Base-by-base conservation (phyloP, 148 eudicot species). In the Fagopyrum tataricum region DNA sequence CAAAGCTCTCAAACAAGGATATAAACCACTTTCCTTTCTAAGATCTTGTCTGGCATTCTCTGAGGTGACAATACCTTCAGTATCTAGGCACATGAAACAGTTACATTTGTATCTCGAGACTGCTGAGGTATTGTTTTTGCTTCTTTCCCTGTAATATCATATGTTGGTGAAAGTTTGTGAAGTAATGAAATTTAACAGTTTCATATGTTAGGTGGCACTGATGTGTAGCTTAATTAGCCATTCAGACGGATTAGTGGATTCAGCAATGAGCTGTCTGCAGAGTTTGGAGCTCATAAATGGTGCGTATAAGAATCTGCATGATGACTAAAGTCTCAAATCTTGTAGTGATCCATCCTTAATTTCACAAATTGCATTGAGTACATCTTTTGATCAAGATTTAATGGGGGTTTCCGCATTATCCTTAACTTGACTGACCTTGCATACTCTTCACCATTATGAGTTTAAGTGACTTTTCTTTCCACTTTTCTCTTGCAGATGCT, bases 11-110 rank as follows among this genome's bases (percentile, higher is more conserved):
- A 81, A 76, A 78, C 81, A 75, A 73, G 84, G 83, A 70, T 78
- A 77, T 39, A 72, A 72, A 59, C 78, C 75, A 73, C 48, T 78
- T 26, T 80, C 78, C 72, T 87, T 85, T 79, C 77, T 85, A 66
- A 88, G 82, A 77, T 88, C 96, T 44, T 91, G 96, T 76, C 56
- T 91, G 59, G 85, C 96, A 42, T 91, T 82, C 74, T 85, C 79
- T 75, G 96, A 91, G 83, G 91, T 85, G 69, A 91, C 96, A 72
- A 85, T 91, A 75, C 96, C 96, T 59, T 87, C 93, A 46, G 79
- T 87, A 72, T 84, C 85, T 17, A 44, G 80, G 47, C 75, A 71
- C 74, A 47, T 74, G 42, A 82, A 77, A 83, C 96, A 85, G 84
- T 78, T 88, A 72, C 77, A 79, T 72, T 82, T 91, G 21, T 91